Evolutionary conservation across 352 stramenopile species (phyloP).

Genomic region (Phytophthora litchii): DNA sequence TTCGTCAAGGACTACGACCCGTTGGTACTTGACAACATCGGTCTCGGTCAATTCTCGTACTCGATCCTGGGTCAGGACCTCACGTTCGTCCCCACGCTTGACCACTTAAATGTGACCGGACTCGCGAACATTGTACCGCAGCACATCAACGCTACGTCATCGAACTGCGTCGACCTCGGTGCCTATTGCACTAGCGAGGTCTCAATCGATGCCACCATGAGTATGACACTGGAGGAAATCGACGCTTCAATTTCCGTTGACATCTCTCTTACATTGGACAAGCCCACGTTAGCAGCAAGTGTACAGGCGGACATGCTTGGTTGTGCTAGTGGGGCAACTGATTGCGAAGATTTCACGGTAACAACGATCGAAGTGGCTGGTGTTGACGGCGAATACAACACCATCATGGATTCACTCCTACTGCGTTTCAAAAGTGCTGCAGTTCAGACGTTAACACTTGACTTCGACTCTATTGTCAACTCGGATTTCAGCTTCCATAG

Average conservation of each 20-base stretch:
- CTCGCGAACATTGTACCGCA: slow-evolving; percentile 45
- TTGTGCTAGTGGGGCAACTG: slow-evolving; percentile 31
- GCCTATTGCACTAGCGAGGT: slow-evolving; percentile 43
- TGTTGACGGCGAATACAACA: slow-evolving; percentile 38
- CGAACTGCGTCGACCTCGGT: slow-evolving; percentile 42
- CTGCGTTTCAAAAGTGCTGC: slow-evolving; percentile 28
- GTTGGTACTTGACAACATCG: slow-evolving; percentile 43
- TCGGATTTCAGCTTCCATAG: slow-evolving; percentile 53
- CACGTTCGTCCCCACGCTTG: slow-evolving; percentile 49
- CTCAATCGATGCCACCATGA: slow-evolving; percentile 37
- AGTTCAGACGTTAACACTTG: slow-evolving; percentile 38
- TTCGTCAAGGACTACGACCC: slow-evolving; percentile 43
- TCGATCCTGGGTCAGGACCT: slow-evolving; percentile 51
- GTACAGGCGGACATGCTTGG: slow-evolving; percentile 38
- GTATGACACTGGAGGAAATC: slow-evolving; percentile 48
- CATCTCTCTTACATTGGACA: slow-evolving; percentile 38
- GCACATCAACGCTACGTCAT: slow-evolving; percentile 44
- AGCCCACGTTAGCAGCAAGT: slow-evolving; percentile 32
- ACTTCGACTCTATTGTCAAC: slow-evolving; percentile 50
- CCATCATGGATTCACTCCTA: slow-evolving; percentile 42
- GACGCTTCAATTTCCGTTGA: slow-evolving; percentile 42
- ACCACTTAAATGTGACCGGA: slow-evolving; percentile 46
- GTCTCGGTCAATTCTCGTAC: slow-evolving; percentile 48
- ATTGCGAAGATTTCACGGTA: slow-evolving; percentile 54
- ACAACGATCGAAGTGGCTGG: slow-evolving; percentile 46